Base-by-base conservation (phyloP, 1,284 basidiomycete genomes). In the Leccinum angustisporum region DNA sequence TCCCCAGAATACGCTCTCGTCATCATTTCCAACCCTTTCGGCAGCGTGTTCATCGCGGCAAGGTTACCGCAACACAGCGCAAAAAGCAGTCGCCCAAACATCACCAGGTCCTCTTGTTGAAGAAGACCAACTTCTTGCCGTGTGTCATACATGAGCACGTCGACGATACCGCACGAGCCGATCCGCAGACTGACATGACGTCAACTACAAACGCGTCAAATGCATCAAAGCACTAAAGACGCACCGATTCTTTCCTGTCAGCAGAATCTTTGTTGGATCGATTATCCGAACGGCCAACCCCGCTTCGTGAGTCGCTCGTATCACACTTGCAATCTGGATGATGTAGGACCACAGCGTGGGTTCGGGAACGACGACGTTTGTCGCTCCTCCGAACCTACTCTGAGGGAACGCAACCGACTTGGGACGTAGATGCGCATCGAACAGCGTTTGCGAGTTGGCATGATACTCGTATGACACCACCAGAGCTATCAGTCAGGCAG, bases 381-480 rank as follows among this genome's bases (percentile, higher is more conserved):
- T 57, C 34, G 76, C 71, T 6, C 76, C 76, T 50, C 81, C 80
- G 11, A 80, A 74, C 52, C 81, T 79, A 30, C 78, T 78, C 59
- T 79, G 80, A 53, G 79, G 77, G 64, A 79, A 81, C 10, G 76
- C 70, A 18, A 80, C 75, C 9, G 72, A 72, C 63, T 83, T 84
- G 16, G 80, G 77, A 64, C 86, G 85, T 64, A 90, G 74, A 67
- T 90, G 81, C 21, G 78, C 74, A 56, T 96, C 94, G 64, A 84
- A 90, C 2, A 99, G 82, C 0, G 95, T 98, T 65, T 88, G 84
- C 0, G 95, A 85, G 66, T 90, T 86, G 0, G 97, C 89, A 71
- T 97, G 89, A 73, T 94, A 98, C 61, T 95, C 89, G 74, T 97
- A 97, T 1, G 92, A 94, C 52, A 99, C 90, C 51, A 99, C 88